Evolutionary conservation across 1,284 basidiomycete genomes (phyloP).

Genomic region (Pseudozyma thailandica): DNA sequence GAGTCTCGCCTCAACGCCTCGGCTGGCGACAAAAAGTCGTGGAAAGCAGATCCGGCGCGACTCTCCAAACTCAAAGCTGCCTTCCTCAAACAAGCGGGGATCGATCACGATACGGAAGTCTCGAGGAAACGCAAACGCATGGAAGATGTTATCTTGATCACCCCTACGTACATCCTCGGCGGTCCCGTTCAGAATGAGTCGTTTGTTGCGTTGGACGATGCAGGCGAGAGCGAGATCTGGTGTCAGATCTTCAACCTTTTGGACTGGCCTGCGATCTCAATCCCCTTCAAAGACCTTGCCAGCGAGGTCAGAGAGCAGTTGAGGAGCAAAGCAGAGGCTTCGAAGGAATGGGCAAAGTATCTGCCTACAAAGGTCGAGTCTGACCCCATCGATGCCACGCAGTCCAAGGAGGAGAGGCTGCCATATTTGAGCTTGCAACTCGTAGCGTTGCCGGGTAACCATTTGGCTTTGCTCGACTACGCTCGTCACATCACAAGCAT

Average conservation of each 20-base stretch:
- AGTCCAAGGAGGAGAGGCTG: conserved; percentile 5
- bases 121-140: neutral
- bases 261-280: conserved; percentile 34
- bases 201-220: conserved; percentile 17
- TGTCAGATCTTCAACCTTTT: conserved; percentile 42
- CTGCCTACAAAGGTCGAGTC: conserved; percentile 1
- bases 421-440: conserved; percentile 28
- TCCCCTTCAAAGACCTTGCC: conserved; percentile 9
- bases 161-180: conserved; percentile 31
- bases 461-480: conserved; percentile 20
- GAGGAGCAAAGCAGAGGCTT: neutral
- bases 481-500: conserved; percentile 5
- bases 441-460: conserved; percentile 19
- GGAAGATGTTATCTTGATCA: conserved; percentile 27
- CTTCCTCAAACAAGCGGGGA: conserved; percentile 8
- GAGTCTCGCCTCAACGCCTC: conserved; percentile 20
- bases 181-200: conserved; percentile 9
- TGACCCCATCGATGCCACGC: conserved; percentile 5
- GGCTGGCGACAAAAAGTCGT: neutral
- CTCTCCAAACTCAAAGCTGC: conserved; percentile 5
- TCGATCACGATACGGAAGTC: neutral
- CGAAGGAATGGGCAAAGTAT: conserved; percentile 4
- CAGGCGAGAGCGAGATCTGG: conserved; percentile 28
- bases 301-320: neutral
- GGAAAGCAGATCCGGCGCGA: conserved; percentile 7